Evolutionary conservation across 1,139 yeast species (phyloP), one percentile per base, ranked within the genome.

Genomic region (Kodamaea anthophila): DNA sequence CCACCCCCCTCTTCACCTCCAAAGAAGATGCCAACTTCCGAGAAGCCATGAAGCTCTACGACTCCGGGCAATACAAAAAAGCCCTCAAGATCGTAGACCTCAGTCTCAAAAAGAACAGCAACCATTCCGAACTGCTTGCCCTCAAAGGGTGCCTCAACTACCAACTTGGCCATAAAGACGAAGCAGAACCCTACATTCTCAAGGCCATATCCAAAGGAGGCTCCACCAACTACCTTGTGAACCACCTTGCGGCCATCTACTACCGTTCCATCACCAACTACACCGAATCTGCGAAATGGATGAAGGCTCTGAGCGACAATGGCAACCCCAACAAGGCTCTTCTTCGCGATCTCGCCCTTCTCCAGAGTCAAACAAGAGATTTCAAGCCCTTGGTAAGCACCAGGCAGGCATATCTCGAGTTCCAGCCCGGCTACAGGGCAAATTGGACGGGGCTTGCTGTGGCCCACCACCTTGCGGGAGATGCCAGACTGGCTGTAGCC

Each of bases 381-480:
- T 86, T 65, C 51, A 74, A 71, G 43, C 69, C 70, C 21, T 68
- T 84, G 41, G 67, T 71, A 5, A 70, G 60, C 11, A 70, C 91
- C 3, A 72, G 97, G 46, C 76, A 74, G 38, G 68, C 69, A 27
- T 77, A 77, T 47, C 67, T 93, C 54, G 85, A 82, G 44, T 71
- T 73, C 24, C 83, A 76, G 44, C 81, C 95, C 9, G 95, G 94
- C 0, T 81, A 75, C 50, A 73, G 96, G 41, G 91, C 93, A 42
- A 82, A 86, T 48, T 93, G 97, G 96, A 83, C 95, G 3, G 81
- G 83, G 0, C 65, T 84, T 33, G 96, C 96, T 0, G 68, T 85
- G 23, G 95, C 96, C 0, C 86, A 83, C 47, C 86, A 84, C 52
- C 65, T 88, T 49, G 74, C 72, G 47, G 70, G 73, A 15, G 86